Evolutionary conservation across 1,284 basidiomycete genomes (phyloP), one percentile per base, ranked within the genome.

Genomic region (Agaricales sp.): DNA sequence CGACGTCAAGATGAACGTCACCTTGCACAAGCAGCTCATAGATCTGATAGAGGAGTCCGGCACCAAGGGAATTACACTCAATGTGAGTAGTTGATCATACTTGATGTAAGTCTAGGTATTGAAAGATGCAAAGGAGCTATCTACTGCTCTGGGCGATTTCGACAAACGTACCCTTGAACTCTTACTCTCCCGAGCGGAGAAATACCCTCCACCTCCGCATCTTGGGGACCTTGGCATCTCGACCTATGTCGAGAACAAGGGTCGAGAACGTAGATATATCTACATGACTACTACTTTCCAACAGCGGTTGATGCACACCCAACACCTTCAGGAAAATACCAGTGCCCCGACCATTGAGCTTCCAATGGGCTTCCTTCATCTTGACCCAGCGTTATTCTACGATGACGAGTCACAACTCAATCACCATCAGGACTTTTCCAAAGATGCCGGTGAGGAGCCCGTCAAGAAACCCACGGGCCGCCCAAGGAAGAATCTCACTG

Each of bases 111-210:
- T 46, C 48, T 49, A 25, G n/a, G n/a, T n/a, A 30, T 30, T 30
- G 26, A 30, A 14, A 6, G 16, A 45, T 50, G 20, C 44, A 16
- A 52, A 91, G 88, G 85, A 89, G 59, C 66, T 92, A 23, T 79
- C 79, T 30, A 53, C 59, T 19, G 68, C 75, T 16, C 69, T 92
- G 18, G 75, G 77, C 55, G 71, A 80, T 53, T 86, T 89, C 52
- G 86, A 91, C 60, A 76, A 74, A 57, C 80, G 90, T 22, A 89
- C 84, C 2, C 69, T 90, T 46, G 89, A 92, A 59, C 71, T 85
- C 13, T 66, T 89, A n/a, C 70, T 92, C 25, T 70, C 73, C 13
- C 78, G 84, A 41, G 75, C 86, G 38, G 78, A 80, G 53, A 80
- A 75, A 56, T 70, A 62, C 51, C 67, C 69, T 4, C 83, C 82